Base-by-base conservation (phyloP, 1,284 basidiomycete genomes). In the Marasmius sp. region DNA sequence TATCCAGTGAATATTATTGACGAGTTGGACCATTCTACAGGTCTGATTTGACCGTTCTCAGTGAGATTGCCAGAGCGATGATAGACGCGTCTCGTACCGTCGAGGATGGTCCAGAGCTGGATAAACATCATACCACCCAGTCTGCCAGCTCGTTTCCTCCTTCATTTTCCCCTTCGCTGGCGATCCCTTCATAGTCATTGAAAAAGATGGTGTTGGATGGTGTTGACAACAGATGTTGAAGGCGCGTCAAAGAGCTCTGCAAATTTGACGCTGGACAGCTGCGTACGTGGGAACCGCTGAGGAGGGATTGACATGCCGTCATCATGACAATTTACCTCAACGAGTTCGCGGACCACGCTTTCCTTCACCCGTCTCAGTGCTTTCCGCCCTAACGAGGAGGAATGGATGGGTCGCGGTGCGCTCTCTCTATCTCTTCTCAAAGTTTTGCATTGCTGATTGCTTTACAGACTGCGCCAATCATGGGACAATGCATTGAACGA, bases 51-150 rank as follows among this genome's bases (percentile, higher is more conserved):
- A 61, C 34, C 59, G 38, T 61, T 48, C 60, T 55, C 55, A 56
- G 38, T 57, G n/a, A 51, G 43, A 22, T 61, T 47, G n/a, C 8
- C 52, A 60, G 27, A 54, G 20, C 4, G 59, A 33, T 41, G 58
- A 34, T 18, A 12, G 37, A 20, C 20, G 36, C 36, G 49, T 59
- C 7, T 68, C 76, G 60, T 64, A 86, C 89, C 83, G 81, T 66
- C 76, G 77, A 14, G 81, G 76, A 48, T 80, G 77, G 67, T 90
- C 88, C 10, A 81, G 72, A 22, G 89, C 76, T 47, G 88, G 82
- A 61, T 82, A 78, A 39, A 87, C 81, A 66, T 91, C 86, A 88
- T 89, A 92, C 89, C 91, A 92, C 36, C 83, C 84, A 20, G 85
- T 70, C 36, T 81, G 80, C 84, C 85, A 89, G 39, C 78, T 76